Base-by-base conservation (phyloP, 2,329 filamentous ascomycete genomes). In the Colletotrichum sansevieriae region DNA sequence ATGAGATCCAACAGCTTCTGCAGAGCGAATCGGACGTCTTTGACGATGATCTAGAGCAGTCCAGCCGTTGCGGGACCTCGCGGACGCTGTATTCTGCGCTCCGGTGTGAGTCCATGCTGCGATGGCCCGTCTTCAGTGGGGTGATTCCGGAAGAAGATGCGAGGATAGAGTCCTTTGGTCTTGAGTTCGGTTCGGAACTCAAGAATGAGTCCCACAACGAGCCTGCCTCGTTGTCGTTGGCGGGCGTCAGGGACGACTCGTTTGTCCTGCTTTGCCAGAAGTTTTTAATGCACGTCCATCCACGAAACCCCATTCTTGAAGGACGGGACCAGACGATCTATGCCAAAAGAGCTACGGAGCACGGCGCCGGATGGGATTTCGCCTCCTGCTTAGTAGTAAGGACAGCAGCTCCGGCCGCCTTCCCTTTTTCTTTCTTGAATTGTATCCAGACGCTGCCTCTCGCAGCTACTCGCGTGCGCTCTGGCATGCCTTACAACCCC, bases 281-380 rank as follows among this genome's bases (percentile, higher is more conserved):
- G 41, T 75, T 76, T 51, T 61, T 75, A 1, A 54, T 62, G 13
- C 57, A 70, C 35, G 71, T 72, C 2, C 70, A 75, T 37, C 70
- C 70, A n/a, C 67, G 74, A 25, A 76, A 75, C 43, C 73, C 71
- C 3, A 70, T 74, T 4, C 47, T 75, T n/a, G 72, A 75, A 4
- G 71, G 60, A 0, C 47, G 61, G 4, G 72, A 73, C 9, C 71
- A 75, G n/a, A 18, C 72, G 13, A 51, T 29, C 5, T 62, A 72
- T 37, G 72, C 74, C 1, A 60, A 46, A 0, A 2, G 46, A 3
- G 43, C 43, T 0, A 25, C 49, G 1, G 71, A 73, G 8, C 11
- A 74, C 25, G 74, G 73, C 1, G 35, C 71, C 12, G 54, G 43
- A 41, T 73, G 70, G 73, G 71, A 75, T 39, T 66, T 70, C 2